Evolutionary conservation across 495 filamentous ascomycete genomes (phyloP).

Genomic region (Gamarada debralockiae): DNA sequence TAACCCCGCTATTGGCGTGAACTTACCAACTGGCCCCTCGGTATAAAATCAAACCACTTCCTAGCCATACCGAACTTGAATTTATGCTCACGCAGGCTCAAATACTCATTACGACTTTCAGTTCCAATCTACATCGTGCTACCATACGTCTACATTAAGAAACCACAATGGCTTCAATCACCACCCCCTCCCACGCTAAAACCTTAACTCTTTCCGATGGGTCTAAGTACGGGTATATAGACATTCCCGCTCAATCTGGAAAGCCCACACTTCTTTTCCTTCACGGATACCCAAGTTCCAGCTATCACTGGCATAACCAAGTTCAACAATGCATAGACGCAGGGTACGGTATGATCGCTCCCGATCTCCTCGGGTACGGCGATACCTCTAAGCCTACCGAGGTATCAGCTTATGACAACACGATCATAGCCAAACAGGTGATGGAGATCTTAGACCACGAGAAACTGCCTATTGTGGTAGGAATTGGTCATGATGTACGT

Average conservation of each 20-base stretch:
- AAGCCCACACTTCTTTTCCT: slow-evolving; percentile 30
- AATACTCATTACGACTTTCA: too few relatives aligned
- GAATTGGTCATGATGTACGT: slow-evolving; percentile 34
- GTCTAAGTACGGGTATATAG: slow-evolving; percentile 30
- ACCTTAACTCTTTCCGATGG: slow-evolving; percentile 7
- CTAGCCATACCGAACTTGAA: too few relatives aligned
- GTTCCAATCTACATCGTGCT: too few relatives aligned
- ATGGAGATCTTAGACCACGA: slow-evolving; percentile 24
- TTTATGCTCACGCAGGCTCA: too few relatives aligned
- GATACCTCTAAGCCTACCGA: slow-evolving; percentile 33
- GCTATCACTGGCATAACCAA: slow-evolving; percentile 38
- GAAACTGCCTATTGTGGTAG: slow-evolving; percentile 19
- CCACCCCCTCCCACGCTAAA: background rate
- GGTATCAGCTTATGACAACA: slow-evolving; percentile 26
- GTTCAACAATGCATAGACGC: slow-evolving; percentile 22
- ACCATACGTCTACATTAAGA: too few relatives aligned
- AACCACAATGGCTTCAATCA: background rate
- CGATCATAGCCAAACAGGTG: slow-evolving; percentile 29
- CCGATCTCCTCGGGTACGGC: slow-evolving; percentile 41
- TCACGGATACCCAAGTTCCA: slow-evolving; percentile 32
- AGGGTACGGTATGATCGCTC: slow-evolving; percentile 38
- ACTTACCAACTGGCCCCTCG: too few relatives aligned
- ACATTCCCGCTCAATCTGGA: slow-evolving; percentile 14
- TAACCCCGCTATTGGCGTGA: too few relatives aligned
- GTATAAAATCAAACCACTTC: too few relatives aligned